Conservation (phyloP, 2,329 filamentous ascomycete genomes). For the Phaeosphaeriaceae sp. region DNA sequence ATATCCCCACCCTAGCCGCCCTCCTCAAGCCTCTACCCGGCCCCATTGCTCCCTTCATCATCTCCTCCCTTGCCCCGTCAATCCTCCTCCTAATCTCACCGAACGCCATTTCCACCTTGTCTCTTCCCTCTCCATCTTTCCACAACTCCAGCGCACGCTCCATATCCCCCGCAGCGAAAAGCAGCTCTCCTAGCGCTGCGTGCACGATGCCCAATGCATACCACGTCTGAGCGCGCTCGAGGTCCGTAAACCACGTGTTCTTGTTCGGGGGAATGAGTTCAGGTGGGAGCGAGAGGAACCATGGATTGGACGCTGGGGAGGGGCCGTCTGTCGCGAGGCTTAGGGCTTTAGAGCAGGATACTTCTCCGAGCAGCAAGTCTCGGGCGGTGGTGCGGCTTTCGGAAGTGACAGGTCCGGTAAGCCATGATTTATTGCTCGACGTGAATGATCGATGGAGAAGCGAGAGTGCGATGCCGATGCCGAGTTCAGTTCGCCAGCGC, state of each 20-base stretch:
- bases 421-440: constrained; percentile 17
- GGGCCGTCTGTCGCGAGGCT: constrained; percentile 37
- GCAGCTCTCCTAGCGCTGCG: constrained; percentile 32
- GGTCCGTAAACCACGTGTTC: constrained; percentile 33
- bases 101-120: constrained; percentile 33
- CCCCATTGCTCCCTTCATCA: constrained; percentile 31
- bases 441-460: constrained; percentile 16
- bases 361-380: constrained; percentile 34
- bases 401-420: not conserved
- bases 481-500: constrained; percentile 39
- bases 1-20: constrained; percentile 25
- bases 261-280: constrained; percentile 44
- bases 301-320: constrained; percentile 34
- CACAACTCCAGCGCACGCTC: constrained; percentile 36
- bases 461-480: constrained; percentile 28
- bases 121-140: constrained; percentile 13
- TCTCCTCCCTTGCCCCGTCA: constrained; percentile 32
- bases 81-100: constrained; percentile 35
- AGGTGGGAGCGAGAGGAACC: constrained; percentile 36
- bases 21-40: constrained; percentile 33
- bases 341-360: constrained; percentile 30
- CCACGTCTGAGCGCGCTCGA: constrained; percentile 38
- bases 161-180: constrained; percentile 44
- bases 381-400: constrained; percentile 17
- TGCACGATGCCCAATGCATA: constrained; percentile 38